Conservation (phyloP, 192 early-diverging fungal genomes). For the Gigaspora rosea region DNA sequence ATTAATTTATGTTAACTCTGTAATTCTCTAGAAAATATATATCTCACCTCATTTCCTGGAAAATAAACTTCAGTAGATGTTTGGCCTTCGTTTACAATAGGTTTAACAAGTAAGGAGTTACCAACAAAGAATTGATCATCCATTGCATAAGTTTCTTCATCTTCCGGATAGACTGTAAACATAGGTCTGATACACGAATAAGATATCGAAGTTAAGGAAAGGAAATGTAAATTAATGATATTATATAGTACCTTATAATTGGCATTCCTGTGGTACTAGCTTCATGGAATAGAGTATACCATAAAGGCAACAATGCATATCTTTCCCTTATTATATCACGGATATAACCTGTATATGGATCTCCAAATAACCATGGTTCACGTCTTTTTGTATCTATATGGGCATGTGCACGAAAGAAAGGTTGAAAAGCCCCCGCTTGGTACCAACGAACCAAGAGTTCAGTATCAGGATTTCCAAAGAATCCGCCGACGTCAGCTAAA, state of each 20-base stretch:
- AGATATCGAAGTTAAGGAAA: no score
- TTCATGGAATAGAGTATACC: conserved; percentile 91
- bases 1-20: background rate
- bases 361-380: conserved; percentile 95
- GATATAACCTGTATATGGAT: conserved; percentile 76
- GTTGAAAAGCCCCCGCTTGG: conserved; percentile 91
- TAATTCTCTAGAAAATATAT: background rate
- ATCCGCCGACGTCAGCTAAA: conserved; percentile 91
- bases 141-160: conserved; percentile 74
- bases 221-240: no score
- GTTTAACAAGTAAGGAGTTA: conserved; percentile 70
- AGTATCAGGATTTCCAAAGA: conserved; percentile 92
- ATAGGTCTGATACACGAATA: conserved; percentile 70
- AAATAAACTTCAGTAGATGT: conserved; percentile 69
- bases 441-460: conserved; percentile 98
- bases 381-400: conserved; percentile 97
- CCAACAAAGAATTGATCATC: conserved; percentile 94
- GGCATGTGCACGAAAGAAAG: conserved; percentile 97
- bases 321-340: conserved; percentile 79
- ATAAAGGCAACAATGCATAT: conserved; percentile 87
- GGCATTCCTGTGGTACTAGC: conserved; percentile 74
- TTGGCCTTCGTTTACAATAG: conserved; percentile 62
- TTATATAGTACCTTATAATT: conserved; percentile 36
- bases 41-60: conserved; percentile 67
- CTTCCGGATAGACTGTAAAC: conserved; percentile 84